Percentiles rank a stretch among this genome's conserved stretches.
Evolutionary conservation across 371 early-diverging fungal species (phyloP).

Genomic region (Mortierella sp.): DNA sequence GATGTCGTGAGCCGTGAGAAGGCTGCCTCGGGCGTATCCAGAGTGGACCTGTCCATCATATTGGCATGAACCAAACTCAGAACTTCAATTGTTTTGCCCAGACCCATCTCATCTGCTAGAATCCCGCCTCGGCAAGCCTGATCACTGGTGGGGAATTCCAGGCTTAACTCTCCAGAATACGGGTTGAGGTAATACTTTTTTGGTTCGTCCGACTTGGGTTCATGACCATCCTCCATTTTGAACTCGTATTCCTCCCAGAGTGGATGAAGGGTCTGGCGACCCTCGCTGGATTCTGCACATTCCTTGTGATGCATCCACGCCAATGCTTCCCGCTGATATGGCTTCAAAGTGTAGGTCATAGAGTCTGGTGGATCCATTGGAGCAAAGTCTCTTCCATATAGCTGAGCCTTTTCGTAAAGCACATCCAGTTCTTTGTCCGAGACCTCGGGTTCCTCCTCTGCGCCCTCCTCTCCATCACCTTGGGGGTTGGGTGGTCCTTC

Average conservation of each 20-base stretch:
- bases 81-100: constrained; percentile 91
- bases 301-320: constrained; percentile 76
- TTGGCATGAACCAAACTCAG: constrained; percentile 79
- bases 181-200: constrained; percentile 70
- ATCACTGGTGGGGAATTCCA: constrained; percentile 64
- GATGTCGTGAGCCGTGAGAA: constrained; percentile 42
- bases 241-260: constrained; percentile 73
- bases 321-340: constrained; percentile 73
- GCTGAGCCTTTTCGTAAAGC: constrained; percentile 71
- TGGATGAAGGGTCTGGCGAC: constrained; percentile 65
- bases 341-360: constrained; percentile 64
- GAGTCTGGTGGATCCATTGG: constrained; percentile 62
- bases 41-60: constrained; percentile 34
- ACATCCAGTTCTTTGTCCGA: constrained; percentile 67
- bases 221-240: constrained; percentile 48
- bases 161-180: constrained; percentile 68
- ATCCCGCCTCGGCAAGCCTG: constrained; percentile 74
- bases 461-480: constrained; percentile 19
- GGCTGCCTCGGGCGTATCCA: constrained; percentile 26
- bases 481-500: constrained; percentile 8
- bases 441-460: constrained; percentile 60
- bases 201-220: constrained; percentile 21
- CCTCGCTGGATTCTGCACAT: constrained; percentile 20
- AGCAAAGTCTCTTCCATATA: constrained; percentile 62
- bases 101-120: constrained; percentile 87